phyloP scores from a whole-genome alignment of 139 green algal species.

The Chlamydomonas sp. region DNA sequence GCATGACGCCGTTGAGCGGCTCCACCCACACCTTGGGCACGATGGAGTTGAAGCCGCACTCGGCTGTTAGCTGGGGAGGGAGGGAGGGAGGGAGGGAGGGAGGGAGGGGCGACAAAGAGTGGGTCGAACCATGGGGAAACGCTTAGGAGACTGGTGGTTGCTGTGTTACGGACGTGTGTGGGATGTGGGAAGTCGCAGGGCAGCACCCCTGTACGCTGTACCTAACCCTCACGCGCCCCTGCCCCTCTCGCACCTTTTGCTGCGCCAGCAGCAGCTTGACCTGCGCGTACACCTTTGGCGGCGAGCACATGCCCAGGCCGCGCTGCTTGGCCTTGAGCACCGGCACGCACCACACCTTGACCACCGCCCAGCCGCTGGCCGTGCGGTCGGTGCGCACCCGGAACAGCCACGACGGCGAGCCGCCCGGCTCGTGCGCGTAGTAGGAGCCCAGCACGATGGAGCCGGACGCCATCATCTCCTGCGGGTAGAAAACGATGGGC shows the following conservation, averaged over 20 bases:
- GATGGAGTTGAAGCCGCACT: constrained; percentile 44
- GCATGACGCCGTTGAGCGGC: constrained; percentile 46
- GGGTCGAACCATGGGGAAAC: too few relatives aligned
- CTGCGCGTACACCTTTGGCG: constrained; percentile 48
- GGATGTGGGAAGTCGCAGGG: background rate
- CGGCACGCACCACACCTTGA: constrained; percentile 57
- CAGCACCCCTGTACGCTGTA: background rate
- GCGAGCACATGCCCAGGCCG: constrained; percentile 52
- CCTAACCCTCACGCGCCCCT: background rate
- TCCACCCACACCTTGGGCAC: constrained; percentile 58
- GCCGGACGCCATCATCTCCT: constrained; percentile 55
- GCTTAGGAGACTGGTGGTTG: too few relatives aligned
- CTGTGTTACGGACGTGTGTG: background rate
- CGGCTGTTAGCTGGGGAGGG: constrained; percentile 20
- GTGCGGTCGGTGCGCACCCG: constrained; percentile 53
- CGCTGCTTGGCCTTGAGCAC: constrained; percentile 59
- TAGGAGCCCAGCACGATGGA: constrained; percentile 46
- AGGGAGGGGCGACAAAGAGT: background rate
- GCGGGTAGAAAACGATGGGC: background rate
- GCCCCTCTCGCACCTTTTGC: constrained; percentile 39
- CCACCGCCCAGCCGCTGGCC: constrained; percentile 44
- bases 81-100: background rate
- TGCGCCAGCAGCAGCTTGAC: constrained; percentile 59
- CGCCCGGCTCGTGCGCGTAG: constrained; percentile 58
- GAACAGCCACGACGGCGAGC: constrained; percentile 59